Evolutionary conservation across 2,329 filamentous ascomycete genomes (phyloP).

Genomic region (Hypoxylon sp.): DNA sequence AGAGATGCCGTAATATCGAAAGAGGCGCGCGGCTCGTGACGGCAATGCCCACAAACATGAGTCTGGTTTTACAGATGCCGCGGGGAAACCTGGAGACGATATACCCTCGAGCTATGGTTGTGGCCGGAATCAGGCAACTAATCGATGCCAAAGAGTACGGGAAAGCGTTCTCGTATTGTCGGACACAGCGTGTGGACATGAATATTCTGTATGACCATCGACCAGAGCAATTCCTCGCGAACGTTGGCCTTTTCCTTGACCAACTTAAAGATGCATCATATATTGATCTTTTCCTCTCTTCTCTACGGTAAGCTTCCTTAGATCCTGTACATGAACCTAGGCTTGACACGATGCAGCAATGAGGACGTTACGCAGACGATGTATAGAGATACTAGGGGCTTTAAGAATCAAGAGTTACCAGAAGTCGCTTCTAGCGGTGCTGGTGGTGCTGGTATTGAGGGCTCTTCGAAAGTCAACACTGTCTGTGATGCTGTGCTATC

Average conservation of each 20-base stretch:
- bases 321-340: constrained; percentile 38
- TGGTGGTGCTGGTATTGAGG: constrained; percentile 7
- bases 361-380: constrained; percentile 95
- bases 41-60: constrained; percentile 89
- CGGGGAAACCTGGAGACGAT: constrained; percentile 96
- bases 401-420: constrained; percentile 45
- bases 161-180: constrained; percentile 87
- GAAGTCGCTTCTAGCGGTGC: constrained; percentile 35
- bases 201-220: constrained; percentile 96
- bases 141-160: constrained; percentile 87
- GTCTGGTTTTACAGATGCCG: constrained; percentile 92
- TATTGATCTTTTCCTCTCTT: constrained; percentile 92
- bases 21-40: constrained; percentile 89
- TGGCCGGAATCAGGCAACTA: constrained; percentile 87
- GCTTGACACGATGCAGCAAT: constrained; percentile 66
- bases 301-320: constrained; percentile 72
- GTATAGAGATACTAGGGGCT: constrained; percentile 86
- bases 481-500: constrained; percentile 89
- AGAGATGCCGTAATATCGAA: constrained; percentile 92
- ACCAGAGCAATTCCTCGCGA: constrained; percentile 86
- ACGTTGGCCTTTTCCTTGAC: constrained; percentile 82
- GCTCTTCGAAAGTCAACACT: constrained; percentile 80
- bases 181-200: constrained; percentile 96
- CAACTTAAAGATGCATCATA: constrained; percentile 86
- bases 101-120: constrained; percentile 90